phyloP scores from a whole-genome alignment of 768 basidiomycete species.

The Leccinum fibrillosum region DNA sequence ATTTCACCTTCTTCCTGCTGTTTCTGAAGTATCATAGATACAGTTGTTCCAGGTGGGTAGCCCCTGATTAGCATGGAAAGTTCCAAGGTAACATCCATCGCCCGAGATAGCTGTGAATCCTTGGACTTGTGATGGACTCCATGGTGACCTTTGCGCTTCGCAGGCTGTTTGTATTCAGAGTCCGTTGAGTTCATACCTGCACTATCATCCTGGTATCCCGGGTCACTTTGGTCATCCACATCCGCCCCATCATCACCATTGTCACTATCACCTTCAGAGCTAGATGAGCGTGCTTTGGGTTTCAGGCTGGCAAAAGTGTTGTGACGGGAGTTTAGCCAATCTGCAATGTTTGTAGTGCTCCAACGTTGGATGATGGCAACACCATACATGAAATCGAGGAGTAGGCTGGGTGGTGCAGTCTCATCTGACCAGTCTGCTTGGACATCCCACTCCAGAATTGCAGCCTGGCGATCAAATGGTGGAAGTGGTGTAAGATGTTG shows the following conservation, averaged over 20 bases:
- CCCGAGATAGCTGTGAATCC: not conserved
- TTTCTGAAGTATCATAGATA: not conserved
- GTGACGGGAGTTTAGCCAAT: not conserved
- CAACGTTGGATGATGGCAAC: not conserved
- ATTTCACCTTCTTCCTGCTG: not conserved
- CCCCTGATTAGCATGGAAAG: conserved; percentile 98
- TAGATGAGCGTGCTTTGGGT: not conserved
- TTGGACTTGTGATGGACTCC: not conserved
- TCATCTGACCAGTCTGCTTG: not conserved
- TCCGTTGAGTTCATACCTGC: too few species aligned
- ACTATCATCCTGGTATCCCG: not conserved
- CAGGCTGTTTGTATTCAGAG: not conserved
- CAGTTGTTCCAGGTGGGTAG: conserved; percentile 73
- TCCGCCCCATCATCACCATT: too few species aligned
- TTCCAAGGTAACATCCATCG: conserved; percentile 71
- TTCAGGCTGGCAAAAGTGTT: not conserved
- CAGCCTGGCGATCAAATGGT: not conserved
- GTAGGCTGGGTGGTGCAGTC: not conserved
- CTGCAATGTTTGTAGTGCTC: not conserved
- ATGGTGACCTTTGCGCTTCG: not conserved
- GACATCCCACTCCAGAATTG: not conserved
- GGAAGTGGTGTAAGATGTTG: not conserved
- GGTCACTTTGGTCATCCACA: not conserved
- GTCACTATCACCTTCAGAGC: not conserved
- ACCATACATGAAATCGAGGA: not conserved